These are phyloP conservation scores for Pyrenophora teres DNA, from an alignment of 2,329 filamentous ascomycete species.

Conservation along the genomic window DNA sequence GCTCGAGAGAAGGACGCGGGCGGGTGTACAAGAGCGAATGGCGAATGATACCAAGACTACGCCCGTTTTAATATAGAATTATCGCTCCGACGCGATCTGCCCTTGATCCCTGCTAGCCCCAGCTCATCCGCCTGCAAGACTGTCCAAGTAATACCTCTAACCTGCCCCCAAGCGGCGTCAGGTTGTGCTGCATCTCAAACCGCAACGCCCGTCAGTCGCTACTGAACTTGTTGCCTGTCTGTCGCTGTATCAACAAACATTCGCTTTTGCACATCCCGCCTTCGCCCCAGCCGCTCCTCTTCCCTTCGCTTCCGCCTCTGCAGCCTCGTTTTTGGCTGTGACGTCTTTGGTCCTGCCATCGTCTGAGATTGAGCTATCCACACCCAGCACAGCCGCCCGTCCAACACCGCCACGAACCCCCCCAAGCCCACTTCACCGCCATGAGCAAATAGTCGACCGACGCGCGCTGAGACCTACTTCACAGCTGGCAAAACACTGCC, in stretches of 20 bases:
- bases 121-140: conserved; percentile 23
- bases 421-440: conserved; percentile 17
- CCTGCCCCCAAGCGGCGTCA: conserved; percentile 19
- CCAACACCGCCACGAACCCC: conserved; percentile 21
- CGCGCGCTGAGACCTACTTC: conserved; percentile 2
- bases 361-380: conserved; percentile 4
- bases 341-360: conserved; percentile 24
- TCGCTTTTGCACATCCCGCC: conserved; percentile 11
- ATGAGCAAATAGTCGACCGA: conserved; percentile 25
- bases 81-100: conserved; percentile 30
- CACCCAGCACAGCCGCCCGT: conserved; percentile 24
- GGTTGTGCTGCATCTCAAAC: conserved; percentile 18
- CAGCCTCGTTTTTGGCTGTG: conserved; percentile 19
- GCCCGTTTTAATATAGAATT: conserved; percentile 28
- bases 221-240: conserved; percentile 13
- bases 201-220: conserved; percentile 24
- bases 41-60: conserved; percentile 9
- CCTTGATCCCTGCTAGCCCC: conserved; percentile 34
- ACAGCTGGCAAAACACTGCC: conserved; percentile 2
- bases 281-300: conserved; percentile 2
- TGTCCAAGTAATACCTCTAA: conserved; percentile 20
- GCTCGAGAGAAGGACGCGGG: conserved; percentile 11
- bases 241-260: conserved; percentile 4
- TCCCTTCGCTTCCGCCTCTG: conserved; percentile 20
- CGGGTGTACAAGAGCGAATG: conserved; percentile 12